These are phyloP conservation scores for Cyclotella atomus DNA, from an alignment of 108 stramenopile species.

Conservation along the genomic window DNA sequence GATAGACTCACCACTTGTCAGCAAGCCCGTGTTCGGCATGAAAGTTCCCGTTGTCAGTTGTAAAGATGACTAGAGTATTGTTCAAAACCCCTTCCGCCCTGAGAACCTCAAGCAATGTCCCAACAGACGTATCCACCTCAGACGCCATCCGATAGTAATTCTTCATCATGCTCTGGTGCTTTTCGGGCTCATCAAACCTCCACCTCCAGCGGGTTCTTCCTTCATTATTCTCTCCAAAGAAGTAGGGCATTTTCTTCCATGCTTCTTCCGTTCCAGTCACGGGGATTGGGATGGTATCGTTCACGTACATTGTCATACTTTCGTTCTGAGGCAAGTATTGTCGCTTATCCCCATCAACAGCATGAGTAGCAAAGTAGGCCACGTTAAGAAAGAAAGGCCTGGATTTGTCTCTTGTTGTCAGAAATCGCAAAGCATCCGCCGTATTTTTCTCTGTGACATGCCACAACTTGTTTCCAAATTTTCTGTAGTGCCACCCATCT, in stretches of 20 bases:
- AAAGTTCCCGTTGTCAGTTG: constrained; percentile 74
- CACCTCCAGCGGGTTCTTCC: constrained; percentile 67
- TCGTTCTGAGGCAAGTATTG: constrained; percentile 65
- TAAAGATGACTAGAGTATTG: constrained; percentile 74
- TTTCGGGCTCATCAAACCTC: constrained; percentile 64
- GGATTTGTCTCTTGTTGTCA: constrained; percentile 49
- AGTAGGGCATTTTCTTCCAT: constrained; percentile 57
- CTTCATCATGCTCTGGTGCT: constrained; percentile 75
- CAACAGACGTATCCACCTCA: constrained; percentile 73
- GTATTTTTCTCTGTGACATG: constrained; percentile 74
- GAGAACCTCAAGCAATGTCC: constrained; percentile 57
- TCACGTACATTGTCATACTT: constrained; percentile 58
- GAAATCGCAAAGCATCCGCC: constrained; percentile 67
- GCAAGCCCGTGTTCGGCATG: constrained; percentile 74
- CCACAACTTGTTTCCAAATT: constrained; percentile 34
- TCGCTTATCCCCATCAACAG: constrained; percentile 52
- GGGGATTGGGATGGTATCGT: constrained; percentile 64
- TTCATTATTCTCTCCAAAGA: constrained; percentile 69
- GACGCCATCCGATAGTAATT: constrained; percentile 83
- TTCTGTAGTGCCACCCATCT: constrained; percentile 54
- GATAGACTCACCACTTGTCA: constrained; percentile 60
- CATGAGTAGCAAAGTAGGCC: constrained; percentile 83
- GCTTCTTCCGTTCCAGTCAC: constrained; percentile 53
- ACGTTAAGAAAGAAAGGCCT: constrained; percentile 80
- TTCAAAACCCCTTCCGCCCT: constrained; percentile 52